Percentiles rank a stretch among this genome's conserved stretches.
Evolutionary conservation across 768 basidiomycete genomes (phyloP).

Genomic region (Tubosaeta brunneosetosa): DNA sequence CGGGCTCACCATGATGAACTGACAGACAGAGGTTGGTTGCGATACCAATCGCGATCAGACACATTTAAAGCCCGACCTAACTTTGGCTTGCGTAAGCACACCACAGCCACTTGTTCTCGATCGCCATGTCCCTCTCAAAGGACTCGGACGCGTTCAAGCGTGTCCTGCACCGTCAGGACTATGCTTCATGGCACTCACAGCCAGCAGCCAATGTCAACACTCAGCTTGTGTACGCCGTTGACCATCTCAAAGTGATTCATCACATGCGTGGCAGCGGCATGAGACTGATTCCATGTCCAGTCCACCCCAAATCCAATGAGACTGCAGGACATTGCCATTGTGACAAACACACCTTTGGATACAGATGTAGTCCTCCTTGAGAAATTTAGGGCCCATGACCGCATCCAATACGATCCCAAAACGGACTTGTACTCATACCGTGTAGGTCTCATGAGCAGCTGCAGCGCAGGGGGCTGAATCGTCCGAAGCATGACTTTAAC

Average conservation of each 20-base stretch:
- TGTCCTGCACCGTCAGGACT: constrained; percentile 60
- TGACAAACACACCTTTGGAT: constrained; percentile 73
- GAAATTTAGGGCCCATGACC: constrained; percentile 78
- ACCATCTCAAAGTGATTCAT: constrained; percentile 64
- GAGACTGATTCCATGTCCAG: constrained; percentile 29
- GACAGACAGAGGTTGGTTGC: constrained; percentile 19
- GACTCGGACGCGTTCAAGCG: constrained; percentile 70
- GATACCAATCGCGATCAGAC: constrained; percentile 25
- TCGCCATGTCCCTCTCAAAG: constrained; percentile 60
- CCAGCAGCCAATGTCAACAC: constrained; percentile 85
- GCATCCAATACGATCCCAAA: constrained; percentile 73
- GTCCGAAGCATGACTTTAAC: constrained; percentile 71
- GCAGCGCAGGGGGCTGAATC: constrained; percentile 3
- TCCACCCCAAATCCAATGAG: constrained; percentile 77
- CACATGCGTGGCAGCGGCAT: constrained; percentile 2
- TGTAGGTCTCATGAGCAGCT: constrained; percentile 37
- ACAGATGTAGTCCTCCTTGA: constrained; percentile 67
- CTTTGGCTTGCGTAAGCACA: constrained; percentile 23
- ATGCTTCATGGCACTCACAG: constrained; percentile 80
- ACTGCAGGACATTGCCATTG: constrained; percentile 80
- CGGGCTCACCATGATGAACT: constrained; percentile 29
- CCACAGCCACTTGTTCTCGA: neutral
- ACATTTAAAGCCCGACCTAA: constrained; percentile 19
- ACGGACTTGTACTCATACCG: constrained; percentile 86
- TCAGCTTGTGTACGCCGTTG: constrained; percentile 80